These are phyloP conservation scores for Malus sieversii DNA, from an alignment of 306 rosid species.

Conservation along the genomic window DNA sequence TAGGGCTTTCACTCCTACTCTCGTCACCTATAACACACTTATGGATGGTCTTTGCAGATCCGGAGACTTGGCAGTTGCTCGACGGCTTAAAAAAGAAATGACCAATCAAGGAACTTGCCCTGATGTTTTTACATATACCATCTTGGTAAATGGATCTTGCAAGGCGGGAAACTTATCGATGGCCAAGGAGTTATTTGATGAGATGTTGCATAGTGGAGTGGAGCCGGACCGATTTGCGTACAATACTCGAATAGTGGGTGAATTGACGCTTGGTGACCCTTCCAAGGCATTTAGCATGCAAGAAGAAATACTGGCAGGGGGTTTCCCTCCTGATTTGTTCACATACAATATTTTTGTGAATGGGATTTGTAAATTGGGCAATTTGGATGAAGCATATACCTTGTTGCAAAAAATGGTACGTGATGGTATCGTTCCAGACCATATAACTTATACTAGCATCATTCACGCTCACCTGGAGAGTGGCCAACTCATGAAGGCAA, in stretches of 20 bases:
- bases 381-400: not conserved
- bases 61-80: not conserved
- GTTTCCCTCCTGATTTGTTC: not conserved
- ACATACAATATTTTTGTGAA: not conserved
- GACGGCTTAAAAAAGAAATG: not conserved
- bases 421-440: not conserved
- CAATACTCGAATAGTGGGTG: not conserved
- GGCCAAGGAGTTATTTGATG: not conserved
- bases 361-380: not conserved
- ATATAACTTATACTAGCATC: not conserved
- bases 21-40: not conserved
- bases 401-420: not conserved
- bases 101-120: not conserved
- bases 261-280: not conserved
- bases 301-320: not conserved
- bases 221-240: not conserved
- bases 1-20: not conserved
- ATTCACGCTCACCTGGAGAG: not conserved
- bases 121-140: not conserved
- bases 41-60: not conserved
- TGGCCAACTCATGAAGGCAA: not conserved
- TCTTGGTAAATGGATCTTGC: not conserved
- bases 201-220: not conserved
- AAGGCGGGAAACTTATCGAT: not conserved
- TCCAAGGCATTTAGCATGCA: not conserved